Base-by-base conservation (phyloP, 2,329 filamentous ascomycete genomes). In the Apiospora arundinis region DNA sequence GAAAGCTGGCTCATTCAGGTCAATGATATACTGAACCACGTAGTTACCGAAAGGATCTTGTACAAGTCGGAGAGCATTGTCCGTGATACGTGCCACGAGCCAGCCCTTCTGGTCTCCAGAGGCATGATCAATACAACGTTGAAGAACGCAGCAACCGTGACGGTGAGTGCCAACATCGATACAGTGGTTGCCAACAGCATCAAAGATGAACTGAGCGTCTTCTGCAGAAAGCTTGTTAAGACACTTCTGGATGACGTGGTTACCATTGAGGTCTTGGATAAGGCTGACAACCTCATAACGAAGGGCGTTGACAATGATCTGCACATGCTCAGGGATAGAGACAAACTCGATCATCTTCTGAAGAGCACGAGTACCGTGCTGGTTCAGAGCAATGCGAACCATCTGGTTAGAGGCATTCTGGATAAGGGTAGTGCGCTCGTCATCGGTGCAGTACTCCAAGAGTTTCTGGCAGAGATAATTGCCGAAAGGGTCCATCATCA, bases 331-430 rank as follows among this genome's bases (percentile, higher is more conserved):
- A 3, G 91, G 88, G 37, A 94, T 97, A 69, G 92, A 93, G 78
- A 99, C 93, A 81, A 94, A 97, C 83, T 99, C 96, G 75, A 99
- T 99, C 96, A 99, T 99, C 88, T 98, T 99, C 85, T 99, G 96
- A 72, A 99, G 85, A 74, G 96, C 96, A 70, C 96, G 92, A 72
- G 96, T 99, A 76, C 96, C 96, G 81, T 99, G 96, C 84, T 98
- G 95, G 83, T 99, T 98, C 72, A 98, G 86, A 37, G 96, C 96
- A 79, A 99, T 98, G 77, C 92, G 92, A 32, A 97, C 94, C 87
- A 99, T 93, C 74, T 95, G 92, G 69, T 91, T 89, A 23, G 94
- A 91, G 52, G 96, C 95, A 77, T 97, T 97, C 82, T 95, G 91
- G 77, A 99, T 97, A 74, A 99, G 89, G 60, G 92, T 90, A 70